Evolutionary conservation across 176 grass and related monocot genomes (phyloP), one percentile per base, ranked within the genome.

Genomic region (Musa schizocarpa): DNA sequence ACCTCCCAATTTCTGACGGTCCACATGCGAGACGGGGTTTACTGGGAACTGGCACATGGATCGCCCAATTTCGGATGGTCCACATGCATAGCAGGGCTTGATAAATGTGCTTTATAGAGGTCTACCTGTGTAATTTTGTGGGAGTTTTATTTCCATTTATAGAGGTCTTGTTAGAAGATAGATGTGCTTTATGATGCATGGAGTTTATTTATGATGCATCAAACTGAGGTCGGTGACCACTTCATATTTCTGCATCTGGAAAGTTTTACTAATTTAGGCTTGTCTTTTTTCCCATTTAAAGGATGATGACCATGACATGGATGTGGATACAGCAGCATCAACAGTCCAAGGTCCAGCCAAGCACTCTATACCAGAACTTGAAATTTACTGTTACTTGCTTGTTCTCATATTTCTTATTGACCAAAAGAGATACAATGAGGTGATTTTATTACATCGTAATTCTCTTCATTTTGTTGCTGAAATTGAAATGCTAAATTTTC

Each of bases 301-400:
- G 92, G 89, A 92, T 66, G 77, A 82, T 83, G 86, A 82, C 19
- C 63, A 77, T 83, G 85, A 90, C 77, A 96, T 96, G 85, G 92
- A 96, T 59, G 80, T 92, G 79, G 92, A 96, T 74, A 14, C 62
- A 11, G 67, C 79, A 43, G 62, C 69, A 80, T 77, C 77, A 82
- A 7, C 52, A 4, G 52, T 19, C 78, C 90, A 89, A 85, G 27
- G 80, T 85, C 71, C 80, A 50, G 74, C 68, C 48, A 98, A 97
- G 52, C 87, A 88, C 74, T 69, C 83, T 10, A 72, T 93, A 23
- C 82, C 82, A 43, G 90, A 97, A 74, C 83, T 89, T 82, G 86
- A 97, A 85, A 90, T 90, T 65, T 93, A 97, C 43, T 92, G 93
- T 76, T 92, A 92, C 81, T 76, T 96, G 71, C 82, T 92, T 63